Conservation (phyloP, 164 flowering plant species). For the Vitis riparia region DNA sequence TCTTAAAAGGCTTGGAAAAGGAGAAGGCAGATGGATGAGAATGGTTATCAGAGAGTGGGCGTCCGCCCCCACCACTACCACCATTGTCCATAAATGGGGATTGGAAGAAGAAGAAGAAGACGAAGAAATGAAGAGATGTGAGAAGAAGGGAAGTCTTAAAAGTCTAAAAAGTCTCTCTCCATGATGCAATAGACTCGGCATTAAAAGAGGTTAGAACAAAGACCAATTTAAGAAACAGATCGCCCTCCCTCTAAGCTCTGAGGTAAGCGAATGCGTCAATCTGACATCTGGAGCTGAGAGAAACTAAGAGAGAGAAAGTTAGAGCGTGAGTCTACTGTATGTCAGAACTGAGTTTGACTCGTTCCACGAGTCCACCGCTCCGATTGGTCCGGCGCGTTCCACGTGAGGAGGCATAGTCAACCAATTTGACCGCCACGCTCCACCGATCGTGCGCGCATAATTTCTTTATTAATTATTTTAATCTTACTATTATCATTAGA, state of each 20-base stretch:
- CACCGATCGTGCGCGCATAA: too few species aligned
- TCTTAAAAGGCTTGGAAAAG: background rate
- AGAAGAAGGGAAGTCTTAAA: conserved; percentile 1
- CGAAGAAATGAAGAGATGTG: conserved; percentile 5
- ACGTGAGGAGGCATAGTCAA: conserved; percentile 17
- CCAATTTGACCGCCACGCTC: conserved; percentile 6
- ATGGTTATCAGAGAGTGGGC: too few species aligned
- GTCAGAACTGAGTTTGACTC: conserved; percentile 16
- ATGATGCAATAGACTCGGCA: conserved; percentile 20
- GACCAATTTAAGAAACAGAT: conserved; percentile 9
- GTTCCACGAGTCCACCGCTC: conserved; percentile 6
- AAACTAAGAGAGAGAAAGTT: conserved; percentile 3
- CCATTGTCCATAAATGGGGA: background rate
- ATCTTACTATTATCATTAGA: too few species aligned
- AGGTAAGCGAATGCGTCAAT: conserved; percentile 30
- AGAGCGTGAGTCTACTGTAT: background rate
- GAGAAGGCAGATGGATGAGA: background rate
- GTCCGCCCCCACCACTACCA: too few species aligned
- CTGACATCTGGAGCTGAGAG: conserved; percentile 10
- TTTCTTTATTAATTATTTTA: too few species aligned
- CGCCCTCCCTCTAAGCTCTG: background rate
- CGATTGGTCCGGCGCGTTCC: conserved; percentile 12
- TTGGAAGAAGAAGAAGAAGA: background rate
- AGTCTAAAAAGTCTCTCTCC: too few species aligned
- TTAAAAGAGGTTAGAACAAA: conserved; percentile 13